phyloP scores from a whole-genome alignment of 768 basidiomycete genomes.

The Coprinopsis sp. region DNA sequence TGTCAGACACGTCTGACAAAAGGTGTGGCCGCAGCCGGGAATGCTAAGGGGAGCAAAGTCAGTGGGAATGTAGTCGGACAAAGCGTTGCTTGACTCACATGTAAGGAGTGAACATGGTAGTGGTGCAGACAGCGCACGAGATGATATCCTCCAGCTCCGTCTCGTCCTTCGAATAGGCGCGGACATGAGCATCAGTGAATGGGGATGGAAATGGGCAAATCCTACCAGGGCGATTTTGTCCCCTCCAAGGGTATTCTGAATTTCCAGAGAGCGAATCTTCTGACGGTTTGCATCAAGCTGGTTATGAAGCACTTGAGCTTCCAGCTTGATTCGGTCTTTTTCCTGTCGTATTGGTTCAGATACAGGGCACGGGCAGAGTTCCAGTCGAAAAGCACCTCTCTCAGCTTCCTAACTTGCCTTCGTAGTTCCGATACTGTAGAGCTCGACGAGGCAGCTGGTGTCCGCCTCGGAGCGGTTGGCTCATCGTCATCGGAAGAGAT shows the following conservation, averaged over 20 bases:
- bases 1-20: slow-evolving; percentile 57
- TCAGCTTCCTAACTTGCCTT: slow-evolving; percentile 37
- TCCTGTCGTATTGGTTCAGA: slow-evolving; percentile 23
- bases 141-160: slow-evolving; percentile 49
- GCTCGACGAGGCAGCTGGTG: slow-evolving; percentile 11
- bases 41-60: slow-evolving; percentile 35
- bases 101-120: slow-evolving; percentile 63
- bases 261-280: slow-evolving; percentile 18
- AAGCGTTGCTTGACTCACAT: slow-evolving; percentile 31
- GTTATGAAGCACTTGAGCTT: slow-evolving; percentile 22
- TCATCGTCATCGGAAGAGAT: slow-evolving; percentile 55
- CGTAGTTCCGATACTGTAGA: slow-evolving; percentile 30
- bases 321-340: slow-evolving; percentile 25
- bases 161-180: slow-evolving; percentile 26
- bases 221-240: slow-evolving; percentile 28
- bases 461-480: slow-evolving; percentile 8
- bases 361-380: background rate
- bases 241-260: slow-evolving; percentile 20
- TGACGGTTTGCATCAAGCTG: slow-evolving; percentile 15
- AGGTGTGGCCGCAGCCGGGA: slow-evolving; percentile 64
- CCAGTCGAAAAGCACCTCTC: slow-evolving; percentile 33
- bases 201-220: slow-evolving; percentile 1
- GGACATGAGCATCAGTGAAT: background rate
- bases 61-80: slow-evolving; percentile 1
- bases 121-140: slow-evolving; percentile 61